phyloP scores from a whole-genome alignment of 805 yeast genomes.

The Barnettozyma sucrosica region DNA sequence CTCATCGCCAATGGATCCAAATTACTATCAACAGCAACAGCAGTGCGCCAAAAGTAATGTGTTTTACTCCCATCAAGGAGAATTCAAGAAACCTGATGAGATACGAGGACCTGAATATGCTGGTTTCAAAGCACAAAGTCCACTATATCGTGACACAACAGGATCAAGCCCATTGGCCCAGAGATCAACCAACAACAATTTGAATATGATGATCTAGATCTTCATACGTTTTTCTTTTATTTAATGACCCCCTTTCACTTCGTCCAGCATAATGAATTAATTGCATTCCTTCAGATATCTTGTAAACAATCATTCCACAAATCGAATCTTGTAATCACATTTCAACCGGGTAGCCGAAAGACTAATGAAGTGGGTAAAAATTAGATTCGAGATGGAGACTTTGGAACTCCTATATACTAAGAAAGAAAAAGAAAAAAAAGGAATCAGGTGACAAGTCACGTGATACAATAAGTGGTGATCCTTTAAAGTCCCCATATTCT shows the following conservation, averaged over 20 bases:
- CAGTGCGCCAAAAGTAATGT: conserved; percentile 3
- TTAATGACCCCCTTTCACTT: background rate
- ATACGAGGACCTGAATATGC: conserved; percentile 5
- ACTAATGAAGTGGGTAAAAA: too few relatives aligned
- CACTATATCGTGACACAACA: background rate
- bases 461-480: too few relatives aligned
- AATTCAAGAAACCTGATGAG: conserved; percentile 4
- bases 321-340: too few relatives aligned
- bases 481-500: too few relatives aligned
- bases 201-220: conserved; percentile 10
- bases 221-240: background rate
- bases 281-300: background rate
- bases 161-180: conserved; percentile 11
- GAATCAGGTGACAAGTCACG: too few relatives aligned
- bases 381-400: too few relatives aligned
- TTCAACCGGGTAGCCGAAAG: too few relatives aligned
- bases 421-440: too few relatives aligned
- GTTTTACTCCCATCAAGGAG: conserved; percentile 1
- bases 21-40: conserved; percentile 3
- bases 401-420: too few relatives aligned
- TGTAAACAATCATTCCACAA: too few relatives aligned
- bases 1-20: conserved; percentile 11
- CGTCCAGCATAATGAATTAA: conserved; percentile 1
- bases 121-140: conserved; percentile 6
- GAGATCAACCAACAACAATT: conserved; percentile 9